phyloP scores from a whole-genome alignment of 805 yeast genomes.

The Candida dajiaensis region DNA sequence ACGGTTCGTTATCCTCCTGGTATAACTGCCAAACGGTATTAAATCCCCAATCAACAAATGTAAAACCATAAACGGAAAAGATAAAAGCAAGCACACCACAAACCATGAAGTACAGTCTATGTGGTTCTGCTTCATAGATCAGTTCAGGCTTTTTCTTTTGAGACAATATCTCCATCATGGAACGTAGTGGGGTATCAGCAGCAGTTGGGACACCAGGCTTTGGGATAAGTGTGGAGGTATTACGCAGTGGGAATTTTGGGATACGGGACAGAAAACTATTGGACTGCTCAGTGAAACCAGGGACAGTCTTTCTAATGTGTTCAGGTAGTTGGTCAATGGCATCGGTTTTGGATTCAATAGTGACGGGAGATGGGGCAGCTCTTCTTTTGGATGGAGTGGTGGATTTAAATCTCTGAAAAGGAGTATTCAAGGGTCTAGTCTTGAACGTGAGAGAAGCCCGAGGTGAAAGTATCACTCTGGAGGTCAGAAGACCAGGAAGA shows the following conservation, averaged over 20 bases:
- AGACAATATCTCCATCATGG: conserved; percentile 53
- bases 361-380: conserved; percentile 1
- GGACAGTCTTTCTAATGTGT: conserved; percentile 19
- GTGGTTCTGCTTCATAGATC: conserved; percentile 81
- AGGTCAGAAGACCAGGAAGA: background rate
- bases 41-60: conserved; percentile 49
- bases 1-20: conserved; percentile 41
- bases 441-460: background rate
- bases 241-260: conserved; percentile 61
- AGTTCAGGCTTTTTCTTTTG: conserved; percentile 60
- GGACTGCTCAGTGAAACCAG: conserved; percentile 23
- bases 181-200: conserved; percentile 36
- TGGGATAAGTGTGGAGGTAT: conserved; percentile 68
- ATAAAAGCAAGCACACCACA: conserved; percentile 65
- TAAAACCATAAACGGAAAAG: conserved; percentile 62
- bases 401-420: conserved; percentile 6
- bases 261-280: conserved; percentile 50
- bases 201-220: conserved; percentile 76
- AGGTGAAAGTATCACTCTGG: background rate
- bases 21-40: conserved; percentile 46
- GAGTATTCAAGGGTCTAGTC: background rate
- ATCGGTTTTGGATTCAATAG: background rate
- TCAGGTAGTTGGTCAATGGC: conserved; percentile 12
- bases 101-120: conserved; percentile 64
- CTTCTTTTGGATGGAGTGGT: background rate